A percentile compares a stretch with the other conserved stretches of the same genome.
phyloP scores from a whole-genome alignment of 495 filamentous ascomycete species.

The Pseudevernia furfuracea region DNA sequence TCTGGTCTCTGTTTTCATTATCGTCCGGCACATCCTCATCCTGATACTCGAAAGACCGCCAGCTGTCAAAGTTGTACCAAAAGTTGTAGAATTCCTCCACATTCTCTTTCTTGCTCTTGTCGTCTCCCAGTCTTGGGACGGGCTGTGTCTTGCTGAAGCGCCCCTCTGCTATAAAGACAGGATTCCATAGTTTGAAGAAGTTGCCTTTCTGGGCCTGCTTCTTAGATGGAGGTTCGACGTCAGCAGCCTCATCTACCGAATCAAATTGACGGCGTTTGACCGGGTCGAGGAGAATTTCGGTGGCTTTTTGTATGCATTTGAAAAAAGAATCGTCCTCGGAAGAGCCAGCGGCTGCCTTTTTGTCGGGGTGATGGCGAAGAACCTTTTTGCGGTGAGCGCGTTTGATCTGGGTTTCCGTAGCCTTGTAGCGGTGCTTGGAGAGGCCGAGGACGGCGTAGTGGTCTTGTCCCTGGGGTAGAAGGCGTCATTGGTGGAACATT shows the following conservation, averaged over 20 bases:
- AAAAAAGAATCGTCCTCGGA: slow-evolving; percentile 97
- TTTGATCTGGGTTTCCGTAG: slow-evolving; percentile 97
- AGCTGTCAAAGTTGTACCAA: slow-evolving; percentile 98
- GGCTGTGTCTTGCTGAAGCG: slow-evolving; percentile 88
- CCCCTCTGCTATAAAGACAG: slow-evolving; percentile 78
- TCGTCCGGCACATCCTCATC: slow-evolving; percentile 98
- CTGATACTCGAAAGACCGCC: slow-evolving; percentile 94
- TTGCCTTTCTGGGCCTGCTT: slow-evolving; percentile 76
- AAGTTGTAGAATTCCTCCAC: slow-evolving; percentile 98
- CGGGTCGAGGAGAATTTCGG: slow-evolving; percentile 85
- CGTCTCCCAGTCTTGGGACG: slow-evolving; percentile 76
- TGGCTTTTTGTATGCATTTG: slow-evolving; percentile 99
- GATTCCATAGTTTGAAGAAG: slow-evolving; percentile 89
- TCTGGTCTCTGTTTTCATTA: slow-evolving; percentile 97
- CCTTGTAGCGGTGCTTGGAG: slow-evolving; percentile 80
- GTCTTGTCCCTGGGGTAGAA: slow-evolving; percentile 65
- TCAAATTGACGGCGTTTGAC: slow-evolving; percentile 92
- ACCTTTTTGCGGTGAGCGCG: slow-evolving; percentile 99
- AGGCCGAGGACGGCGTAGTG: slow-evolving; percentile 96
- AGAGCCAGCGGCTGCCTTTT: slow-evolving; percentile 84
- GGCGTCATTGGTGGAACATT: slow-evolving; percentile 26
- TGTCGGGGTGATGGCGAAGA: slow-evolving; percentile 95
- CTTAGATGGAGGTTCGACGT: slow-evolving; percentile 85
- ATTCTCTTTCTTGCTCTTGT: slow-evolving; percentile 75
- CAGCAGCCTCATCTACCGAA: slow-evolving; percentile 87